These are phyloP conservation scores for Coprinopsis cinerea DNA, from an alignment of 768 basidiomycete species.

Conservation along the genomic window DNA sequence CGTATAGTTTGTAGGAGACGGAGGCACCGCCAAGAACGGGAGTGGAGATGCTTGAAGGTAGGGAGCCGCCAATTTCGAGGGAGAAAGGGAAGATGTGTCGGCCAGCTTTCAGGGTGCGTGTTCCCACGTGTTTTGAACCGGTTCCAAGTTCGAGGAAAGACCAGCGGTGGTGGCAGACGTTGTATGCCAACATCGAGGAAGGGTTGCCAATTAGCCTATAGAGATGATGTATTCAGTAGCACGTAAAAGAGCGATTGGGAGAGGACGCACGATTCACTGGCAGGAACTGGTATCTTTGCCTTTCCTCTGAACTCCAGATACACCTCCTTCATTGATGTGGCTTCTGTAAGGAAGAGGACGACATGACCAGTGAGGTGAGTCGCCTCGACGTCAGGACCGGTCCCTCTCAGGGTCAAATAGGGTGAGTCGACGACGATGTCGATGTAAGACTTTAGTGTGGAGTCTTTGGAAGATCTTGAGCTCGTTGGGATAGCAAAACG, in stretches of 20 bases:
- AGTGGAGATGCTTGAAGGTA: slow-evolving; percentile 74
- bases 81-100: slow-evolving; percentile 91
- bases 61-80: slow-evolving; percentile 75
- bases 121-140: slow-evolving; percentile 62
- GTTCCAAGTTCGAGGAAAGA: slow-evolving; percentile 64
- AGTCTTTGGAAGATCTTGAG: not conserved
- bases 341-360: slow-evolving; percentile 71
- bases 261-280: slow-evolving; percentile 51
- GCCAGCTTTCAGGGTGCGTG: slow-evolving; percentile 93
- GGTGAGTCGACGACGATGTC: slow-evolving; percentile 76
- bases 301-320: slow-evolving; percentile 83
- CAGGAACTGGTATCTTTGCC: slow-evolving; percentile 57
- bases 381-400: slow-evolving; percentile 80
- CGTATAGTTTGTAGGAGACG: slow-evolving; percentile 86
- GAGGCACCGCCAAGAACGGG: slow-evolving; percentile 51
- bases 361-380: slow-evolving; percentile 77
- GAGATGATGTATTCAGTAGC: slow-evolving; percentile 9
- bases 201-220: slow-evolving; percentile 37
- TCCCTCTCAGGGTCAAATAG: slow-evolving; percentile 66
- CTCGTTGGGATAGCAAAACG: not conserved
- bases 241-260: slow-evolving; percentile 8
- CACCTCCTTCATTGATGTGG: slow-evolving; percentile 79
- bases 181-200: slow-evolving; percentile 47
- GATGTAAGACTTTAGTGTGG: slow-evolving; percentile 37
- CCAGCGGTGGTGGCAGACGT: slow-evolving; percentile 83